Evolutionary conservation across 2,329 filamentous ascomycete species (phyloP), one percentile per base, ranked within the genome.

Genomic region (Akanthomyces uredinophilus): DNA sequence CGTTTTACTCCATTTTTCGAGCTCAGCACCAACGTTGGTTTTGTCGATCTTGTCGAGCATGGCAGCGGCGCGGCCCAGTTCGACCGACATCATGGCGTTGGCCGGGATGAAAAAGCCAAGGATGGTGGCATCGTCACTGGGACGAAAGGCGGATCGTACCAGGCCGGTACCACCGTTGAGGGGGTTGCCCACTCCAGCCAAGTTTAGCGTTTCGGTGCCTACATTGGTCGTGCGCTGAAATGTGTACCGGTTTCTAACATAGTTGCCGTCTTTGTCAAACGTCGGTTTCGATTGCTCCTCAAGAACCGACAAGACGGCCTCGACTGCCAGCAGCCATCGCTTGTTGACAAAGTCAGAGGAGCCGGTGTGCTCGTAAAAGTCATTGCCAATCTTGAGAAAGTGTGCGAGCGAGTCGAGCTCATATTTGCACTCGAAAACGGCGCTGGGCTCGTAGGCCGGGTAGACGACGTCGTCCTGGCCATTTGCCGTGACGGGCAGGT

Each of bases 341-440:
- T 81, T 74, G 3, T 85, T 93, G 43, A 98, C 72, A 71, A 96
- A 97, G 1, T 89, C 88, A 1, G 83, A 89, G 0, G 91, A 94
- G 2, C 83, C 83, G 0, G 92, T 96, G 70, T 91, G 83, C 44
- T 89, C 85, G 76, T 95, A 83, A 75, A 96, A 98, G 68, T 96
- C 87, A 69, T 96, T 97, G 20, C 83, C 85, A 2, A 99, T 78
- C 0, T 90, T 87, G 6, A 99, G 82, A 73, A 99, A 99, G 71
- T 96, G 89, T 0, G 93, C 95, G 0, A 99, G 81, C 10, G 93
- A 97, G 76, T 99, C 95, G 24, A 99, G 86, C 78, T 99, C 95
- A 75, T 98, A 99, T 77, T 99, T 99, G 84, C 95, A 99, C 76
- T 99, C 95, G 67, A 97, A 99, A 4, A 99, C 95, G 54, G 87